phyloP scores from a whole-genome alignment of 202 grass and related monocot genomes.

The Schoenoplectus triqueter region DNA sequence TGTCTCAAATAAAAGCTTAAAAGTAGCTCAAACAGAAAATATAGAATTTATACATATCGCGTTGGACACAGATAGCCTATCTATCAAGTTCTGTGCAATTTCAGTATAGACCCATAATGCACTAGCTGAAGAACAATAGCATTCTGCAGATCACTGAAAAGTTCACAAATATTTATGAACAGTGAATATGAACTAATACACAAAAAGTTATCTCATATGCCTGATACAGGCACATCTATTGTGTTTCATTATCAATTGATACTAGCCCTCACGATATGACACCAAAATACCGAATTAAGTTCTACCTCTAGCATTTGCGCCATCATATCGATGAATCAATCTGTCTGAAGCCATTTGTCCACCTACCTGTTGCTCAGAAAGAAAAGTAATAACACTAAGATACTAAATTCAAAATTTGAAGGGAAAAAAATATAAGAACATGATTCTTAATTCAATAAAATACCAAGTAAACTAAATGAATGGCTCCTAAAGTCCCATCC shows the following conservation, averaged over 20 bases:
- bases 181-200: neutral
- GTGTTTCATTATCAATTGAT: neutral
- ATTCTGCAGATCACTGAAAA: conserved; percentile 4
- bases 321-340: conserved; percentile 9
- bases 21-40: neutral
- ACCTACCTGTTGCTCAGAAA: neutral
- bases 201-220: neutral
- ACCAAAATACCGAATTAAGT: neutral
- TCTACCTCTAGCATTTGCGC: conserved; percentile 16
- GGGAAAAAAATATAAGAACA: neutral
- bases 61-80: neutral
- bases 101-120: neutral
- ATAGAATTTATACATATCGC: neutral
- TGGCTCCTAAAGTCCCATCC: neutral
- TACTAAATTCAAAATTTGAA: neutral
- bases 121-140: neutral
- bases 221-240: neutral
- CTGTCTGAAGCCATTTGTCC: conserved; percentile 13
- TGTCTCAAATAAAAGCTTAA: neutral
- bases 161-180: conserved; percentile 2
- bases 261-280: neutral
- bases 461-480: neutral
- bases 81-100: conserved; percentile 5
- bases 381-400: conserved; percentile 8
- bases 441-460: neutral